Conservation (phyloP, 169 alveolate genomes). For the Eimeria acervulina region DNA sequence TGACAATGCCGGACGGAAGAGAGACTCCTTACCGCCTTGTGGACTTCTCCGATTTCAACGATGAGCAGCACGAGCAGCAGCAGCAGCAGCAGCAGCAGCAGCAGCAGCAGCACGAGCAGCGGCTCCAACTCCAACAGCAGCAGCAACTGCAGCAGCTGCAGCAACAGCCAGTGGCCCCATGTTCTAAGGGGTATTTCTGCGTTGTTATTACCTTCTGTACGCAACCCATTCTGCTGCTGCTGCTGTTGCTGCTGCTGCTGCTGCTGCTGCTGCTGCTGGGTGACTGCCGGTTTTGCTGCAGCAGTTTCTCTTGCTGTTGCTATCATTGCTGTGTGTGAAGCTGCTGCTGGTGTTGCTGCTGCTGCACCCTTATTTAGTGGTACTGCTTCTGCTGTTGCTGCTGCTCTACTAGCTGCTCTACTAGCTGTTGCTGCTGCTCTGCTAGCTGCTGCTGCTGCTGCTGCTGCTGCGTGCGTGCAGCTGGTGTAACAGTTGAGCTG, state of each 20-base stretch:
- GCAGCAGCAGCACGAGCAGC: slow-evolving; percentile 41
- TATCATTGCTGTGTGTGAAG: background rate
- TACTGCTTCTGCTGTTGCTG: background rate
- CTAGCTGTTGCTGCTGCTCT: background rate
- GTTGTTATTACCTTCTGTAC: slow-evolving; percentile 43
- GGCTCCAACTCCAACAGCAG: background rate
- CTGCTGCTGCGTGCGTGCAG: slow-evolving; percentile 19
- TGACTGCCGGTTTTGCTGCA: background rate
- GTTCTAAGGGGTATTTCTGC: slow-evolving; percentile 67
- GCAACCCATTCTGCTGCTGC: background rate
- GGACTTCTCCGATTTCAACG: slow-evolving; percentile 8
- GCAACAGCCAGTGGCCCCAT: slow-evolving; percentile 6
- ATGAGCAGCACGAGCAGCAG: slow-evolving; percentile 7
- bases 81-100: slow-evolving; percentile 34
- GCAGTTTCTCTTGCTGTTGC: background rate
- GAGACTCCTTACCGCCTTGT: slow-evolving; percentile 29
- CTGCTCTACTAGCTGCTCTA: background rate
- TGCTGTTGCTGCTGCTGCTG: background rate
- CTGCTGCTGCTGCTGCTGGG: background rate
- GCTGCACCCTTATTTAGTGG: background rate
- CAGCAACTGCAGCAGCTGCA: slow-evolving; percentile 6
- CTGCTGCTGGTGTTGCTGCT: background rate
- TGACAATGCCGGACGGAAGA: slow-evolving; percentile 11
- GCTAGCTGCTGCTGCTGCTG: slow-evolving; percentile 19
- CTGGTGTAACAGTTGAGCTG: slow-evolving; percentile 35